These are phyloP conservation scores for Coriaria nepalensis DNA, from an alignment of 306 rosid genomes.

Conservation along the genomic window DNA sequence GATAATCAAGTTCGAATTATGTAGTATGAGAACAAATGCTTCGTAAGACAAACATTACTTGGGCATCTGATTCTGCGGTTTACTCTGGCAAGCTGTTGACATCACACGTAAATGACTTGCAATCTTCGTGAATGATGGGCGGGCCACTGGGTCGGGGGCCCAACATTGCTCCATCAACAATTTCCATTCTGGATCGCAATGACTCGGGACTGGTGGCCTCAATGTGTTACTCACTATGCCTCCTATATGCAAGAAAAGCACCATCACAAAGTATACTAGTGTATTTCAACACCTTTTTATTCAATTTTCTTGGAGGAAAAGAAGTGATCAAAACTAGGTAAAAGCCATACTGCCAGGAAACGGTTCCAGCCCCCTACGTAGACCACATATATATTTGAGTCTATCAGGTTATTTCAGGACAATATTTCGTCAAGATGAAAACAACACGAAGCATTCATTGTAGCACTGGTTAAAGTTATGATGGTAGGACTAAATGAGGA, in stretches of 20 bases:
- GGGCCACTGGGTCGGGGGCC: slow-evolving; percentile 63
- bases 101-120: slow-evolving; percentile 59
- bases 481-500: no score
- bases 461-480: no score
- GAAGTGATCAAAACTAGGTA: no score
- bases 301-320: not conserved
- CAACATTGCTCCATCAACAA: slow-evolving; percentile 85
- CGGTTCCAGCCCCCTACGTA: no score
- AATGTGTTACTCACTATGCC: slow-evolving; percentile 78
- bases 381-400: no score
- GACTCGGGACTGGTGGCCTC: slow-evolving; percentile 53
- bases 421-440: no score
- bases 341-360: no score
- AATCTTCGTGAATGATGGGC: slow-evolving; percentile 80
- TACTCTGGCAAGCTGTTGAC: slow-evolving; percentile 50
- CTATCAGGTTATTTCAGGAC: no score
- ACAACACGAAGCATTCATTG: no score
- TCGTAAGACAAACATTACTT: slow-evolving; percentile 12
- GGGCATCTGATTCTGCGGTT: slow-evolving; percentile 21
- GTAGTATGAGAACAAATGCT: no score
- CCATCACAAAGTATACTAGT: not conserved
- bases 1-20: no score
- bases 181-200: slow-evolving; percentile 67
- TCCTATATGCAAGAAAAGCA: slow-evolving; percentile 33
- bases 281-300: not conserved